A percentile compares a stretch with the other conserved stretches of the same genome.
phyloP scores from a whole-genome alignment of 306 rosid genomes.

The Medicago ruthenica region DNA sequence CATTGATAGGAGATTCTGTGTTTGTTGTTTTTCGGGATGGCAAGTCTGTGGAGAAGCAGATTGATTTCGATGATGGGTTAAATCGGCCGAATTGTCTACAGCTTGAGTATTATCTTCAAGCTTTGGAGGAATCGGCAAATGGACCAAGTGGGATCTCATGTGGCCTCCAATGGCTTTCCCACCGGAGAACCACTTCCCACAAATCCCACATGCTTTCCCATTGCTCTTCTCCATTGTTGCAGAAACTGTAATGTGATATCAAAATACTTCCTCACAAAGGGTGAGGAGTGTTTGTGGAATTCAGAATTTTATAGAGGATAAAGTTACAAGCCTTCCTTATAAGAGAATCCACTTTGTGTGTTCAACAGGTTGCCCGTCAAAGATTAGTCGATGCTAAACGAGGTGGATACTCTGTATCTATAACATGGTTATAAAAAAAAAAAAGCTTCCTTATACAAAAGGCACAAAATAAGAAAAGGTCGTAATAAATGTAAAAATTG shows the following conservation, averaged over 20 bases:
- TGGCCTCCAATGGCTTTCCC: conserved; percentile 79
- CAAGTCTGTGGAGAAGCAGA: conserved; percentile 13
- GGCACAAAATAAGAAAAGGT: conserved; percentile 47
- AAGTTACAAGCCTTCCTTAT: conserved; percentile 47
- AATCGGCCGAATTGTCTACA: background rate
- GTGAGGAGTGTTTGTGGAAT: conserved; percentile 8
- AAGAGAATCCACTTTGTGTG: background rate
- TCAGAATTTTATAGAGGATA: conserved; percentile 34
- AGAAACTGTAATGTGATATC: background rate
- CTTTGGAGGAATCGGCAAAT: conserved; percentile 51
- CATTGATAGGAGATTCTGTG: background rate
- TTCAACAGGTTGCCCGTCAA: background rate
- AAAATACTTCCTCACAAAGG: conserved; percentile 9
- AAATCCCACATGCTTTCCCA: conserved; percentile 50
- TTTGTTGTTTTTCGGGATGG: background rate
- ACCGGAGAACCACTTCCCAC: conserved; percentile 50
- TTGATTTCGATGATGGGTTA: background rate
- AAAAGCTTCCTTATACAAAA: conserved; percentile 42
- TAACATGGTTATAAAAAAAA: background rate
- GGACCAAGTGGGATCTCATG: conserved; percentile 69
- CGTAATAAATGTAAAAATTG: conserved; percentile 22
- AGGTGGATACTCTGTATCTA: background rate
- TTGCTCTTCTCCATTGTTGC: conserved; percentile 55
- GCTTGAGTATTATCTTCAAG: background rate
- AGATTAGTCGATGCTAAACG: background rate